Percentiles rank a stretch among this genome's conserved stretches.
Conservation (phyloP, 345 rosid species). For the Citrus reticulata region DNA sequence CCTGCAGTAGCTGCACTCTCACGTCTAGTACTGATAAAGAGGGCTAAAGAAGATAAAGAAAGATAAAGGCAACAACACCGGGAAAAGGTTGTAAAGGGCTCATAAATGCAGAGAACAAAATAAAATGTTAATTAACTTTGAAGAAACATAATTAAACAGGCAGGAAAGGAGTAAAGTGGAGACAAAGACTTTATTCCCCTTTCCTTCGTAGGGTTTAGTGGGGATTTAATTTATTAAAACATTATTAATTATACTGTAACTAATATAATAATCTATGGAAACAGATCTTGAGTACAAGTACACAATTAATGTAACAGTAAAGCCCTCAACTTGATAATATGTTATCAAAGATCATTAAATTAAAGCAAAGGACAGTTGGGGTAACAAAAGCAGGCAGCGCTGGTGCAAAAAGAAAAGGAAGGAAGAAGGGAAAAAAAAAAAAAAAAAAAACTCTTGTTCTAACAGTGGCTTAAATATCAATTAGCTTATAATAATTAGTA, state of each 20-base stretch:
- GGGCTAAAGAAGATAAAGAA: slow-evolving; percentile 3
- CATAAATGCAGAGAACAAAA: slow-evolving; percentile 25
- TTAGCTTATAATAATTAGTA: background rate
- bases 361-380: slow-evolving; percentile 1
- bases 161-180: slow-evolving; percentile 39
- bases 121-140: slow-evolving; percentile 27
- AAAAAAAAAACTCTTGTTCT: background rate
- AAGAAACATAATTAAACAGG: slow-evolving; percentile 28
- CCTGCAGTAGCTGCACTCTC: background rate
- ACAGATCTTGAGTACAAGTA: background rate
- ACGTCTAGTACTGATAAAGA: background rate
- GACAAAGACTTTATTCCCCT: slow-evolving; percentile 22
- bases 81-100: slow-evolving; percentile 23
- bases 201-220: slow-evolving; percentile 7
- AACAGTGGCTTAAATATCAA: background rate
- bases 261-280: background rate
- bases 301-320: slow-evolving; percentile 31
- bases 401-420: background rate
- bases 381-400: background rate
- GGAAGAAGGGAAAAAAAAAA: too few relatives aligned
- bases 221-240: slow-evolving; percentile 8
- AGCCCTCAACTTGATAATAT: too few relatives aligned
- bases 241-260: slow-evolving; percentile 2
- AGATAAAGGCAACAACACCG: slow-evolving; percentile 10
- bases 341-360: background rate